These are phyloP conservation scores for Alloascoidea hylecoeti DNA, from an alignment of 805 yeast genomes.

Conservation along the genomic window DNA sequence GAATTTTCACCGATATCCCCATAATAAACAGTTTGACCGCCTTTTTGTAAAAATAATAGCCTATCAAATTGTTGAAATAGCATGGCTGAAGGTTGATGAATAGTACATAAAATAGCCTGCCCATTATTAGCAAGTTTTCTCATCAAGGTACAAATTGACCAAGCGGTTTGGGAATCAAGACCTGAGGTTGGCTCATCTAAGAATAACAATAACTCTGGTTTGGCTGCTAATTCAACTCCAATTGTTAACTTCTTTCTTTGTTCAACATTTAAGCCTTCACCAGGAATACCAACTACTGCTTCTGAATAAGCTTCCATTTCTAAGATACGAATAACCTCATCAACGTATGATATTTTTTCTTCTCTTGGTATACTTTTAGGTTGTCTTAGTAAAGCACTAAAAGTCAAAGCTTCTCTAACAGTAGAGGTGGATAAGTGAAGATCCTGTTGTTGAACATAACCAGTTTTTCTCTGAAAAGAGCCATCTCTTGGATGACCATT, in stretches of 20 bases:
- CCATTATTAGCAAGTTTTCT: constrained; percentile 44
- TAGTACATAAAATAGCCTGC: constrained; percentile 58
- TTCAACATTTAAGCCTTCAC: constrained; percentile 54
- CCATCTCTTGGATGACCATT: constrained; percentile 33
- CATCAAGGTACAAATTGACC: constrained; percentile 50
- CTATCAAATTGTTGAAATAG: constrained; percentile 68
- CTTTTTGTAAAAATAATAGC: constrained; percentile 50
- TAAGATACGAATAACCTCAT: constrained; percentile 43
- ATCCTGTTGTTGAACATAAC: constrained; percentile 71
- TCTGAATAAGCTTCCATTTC: constrained; percentile 55
- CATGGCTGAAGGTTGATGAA: constrained; percentile 78
- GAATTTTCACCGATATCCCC: constrained; percentile 59
- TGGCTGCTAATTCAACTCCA: constrained; percentile 55
- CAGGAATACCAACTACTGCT: constrained; percentile 62
- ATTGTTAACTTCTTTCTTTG: constrained; percentile 49
- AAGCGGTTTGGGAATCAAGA: constrained; percentile 53
- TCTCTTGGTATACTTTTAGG: constrained; percentile 31
- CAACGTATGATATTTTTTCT: constrained; percentile 55
- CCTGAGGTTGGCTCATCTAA: constrained; percentile 62
- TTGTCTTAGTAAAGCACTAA: constrained; percentile 57
- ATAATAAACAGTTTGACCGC: constrained; percentile 65
- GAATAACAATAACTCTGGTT: constrained; percentile 43
- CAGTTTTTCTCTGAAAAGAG: constrained; percentile 52
- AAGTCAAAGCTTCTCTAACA: constrained; percentile 57
- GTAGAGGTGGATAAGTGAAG: constrained; percentile 51